Evolutionary conservation across 768 basidiomycete genomes (phyloP), one percentile per base, ranked within the genome.

Genomic region (Tylopilus intermedius): DNA sequence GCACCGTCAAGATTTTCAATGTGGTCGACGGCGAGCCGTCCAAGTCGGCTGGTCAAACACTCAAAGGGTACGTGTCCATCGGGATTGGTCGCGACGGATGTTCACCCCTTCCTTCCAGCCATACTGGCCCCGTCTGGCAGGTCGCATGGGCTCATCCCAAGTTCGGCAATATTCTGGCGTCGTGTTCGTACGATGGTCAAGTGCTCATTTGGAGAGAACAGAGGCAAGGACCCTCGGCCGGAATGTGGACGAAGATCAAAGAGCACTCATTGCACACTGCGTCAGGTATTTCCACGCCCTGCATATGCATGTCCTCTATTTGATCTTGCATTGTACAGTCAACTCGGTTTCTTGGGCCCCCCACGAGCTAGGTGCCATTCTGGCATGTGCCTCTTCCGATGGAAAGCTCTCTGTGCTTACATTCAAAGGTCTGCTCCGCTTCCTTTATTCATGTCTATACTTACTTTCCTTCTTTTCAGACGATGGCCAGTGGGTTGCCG

Each of bases 301-400:
- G 29, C 11, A 8, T 32, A 8, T 44, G 5, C 27, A 15, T 7
- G 11, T 54, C 21, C 22, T 45, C 30, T 22, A 18, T 49, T 50
- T 57, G 15, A 56, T 32, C 14, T 57, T 8, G 21, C n/a, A 2
- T 53, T 5, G 3, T 13, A 4, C 42, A 95, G 95, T 98, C 45
- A 99, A 99, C 73, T 94, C 94, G 1, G 88, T 98, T 21, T 91
- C 92, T 0, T 99, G 96, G 96, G 95, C 95, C n/a, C 94, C 96
- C 2, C 94, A 96, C 61, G 95, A 98, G 67, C 81, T 97, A 13
- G 96, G 95, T 32, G 92, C 96, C 1, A 94, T 97, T 57, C 79
- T 98, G 38, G 95, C 93, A 4, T 99, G 96, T 65, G 95, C 95
- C 2, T 94, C 91, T 21, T 95, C 92, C 1, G 96, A 99, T 69